phyloP scores from a whole-genome alignment of 1,139 yeast genomes.

The Hansenula sp. region DNA sequence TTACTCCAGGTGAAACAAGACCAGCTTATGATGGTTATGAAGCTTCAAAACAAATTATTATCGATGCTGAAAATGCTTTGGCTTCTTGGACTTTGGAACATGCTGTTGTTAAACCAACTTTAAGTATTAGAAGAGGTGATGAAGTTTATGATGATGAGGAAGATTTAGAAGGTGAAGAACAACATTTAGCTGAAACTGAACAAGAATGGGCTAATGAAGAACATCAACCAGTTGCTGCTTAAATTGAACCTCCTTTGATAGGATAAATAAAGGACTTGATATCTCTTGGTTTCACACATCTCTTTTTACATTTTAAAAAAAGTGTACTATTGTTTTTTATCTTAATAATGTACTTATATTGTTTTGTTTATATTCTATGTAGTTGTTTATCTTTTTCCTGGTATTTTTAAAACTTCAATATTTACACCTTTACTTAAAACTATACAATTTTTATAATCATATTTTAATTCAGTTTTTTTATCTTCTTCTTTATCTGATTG shows the following conservation, averaged over 20 bases:
- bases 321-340: not conserved
- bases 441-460: conserved; percentile 9
- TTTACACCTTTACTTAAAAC: conserved; percentile 12
- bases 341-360: not conserved
- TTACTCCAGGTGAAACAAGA: conserved; percentile 98
- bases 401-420: conserved; percentile 12
- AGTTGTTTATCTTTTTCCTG: conserved; percentile 5
- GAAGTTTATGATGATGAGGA: conserved; percentile 60
- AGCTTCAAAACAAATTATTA: conserved; percentile 95
- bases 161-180: conserved; percentile 44
- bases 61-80: conserved; percentile 94
- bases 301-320: too few relatives aligned
- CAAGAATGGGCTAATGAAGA: conserved; percentile 45
- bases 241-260: not conserved
- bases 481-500: conserved; percentile 1
- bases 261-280: not conserved
- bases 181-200: conserved; percentile 28
- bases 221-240: conserved; percentile 18
- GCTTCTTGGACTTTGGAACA: conserved; percentile 96
- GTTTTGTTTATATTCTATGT: not conserved
- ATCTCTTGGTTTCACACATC: not conserved
- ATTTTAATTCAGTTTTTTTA: conserved; percentile 10
- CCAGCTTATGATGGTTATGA: conserved; percentile 98
- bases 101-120: conserved; percentile 92
- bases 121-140: conserved; percentile 74